phyloP scores from a whole-genome alignment of 2,329 filamentous ascomycete species.

The Talaromyces islandicus region DNA sequence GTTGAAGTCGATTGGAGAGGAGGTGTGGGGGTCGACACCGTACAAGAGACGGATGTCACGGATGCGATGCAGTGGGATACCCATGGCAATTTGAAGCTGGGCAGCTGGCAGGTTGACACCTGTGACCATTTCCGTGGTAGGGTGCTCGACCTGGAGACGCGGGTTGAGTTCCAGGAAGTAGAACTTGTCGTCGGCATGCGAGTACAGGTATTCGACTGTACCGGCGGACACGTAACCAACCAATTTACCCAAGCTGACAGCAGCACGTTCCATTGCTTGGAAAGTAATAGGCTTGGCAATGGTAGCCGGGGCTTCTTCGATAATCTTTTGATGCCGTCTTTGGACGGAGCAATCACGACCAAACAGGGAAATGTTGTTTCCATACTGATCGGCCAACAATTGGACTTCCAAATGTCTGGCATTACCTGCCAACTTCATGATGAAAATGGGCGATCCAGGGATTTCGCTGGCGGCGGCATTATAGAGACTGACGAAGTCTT shows the following conservation, averaged over 20 bases:
- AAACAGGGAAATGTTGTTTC: conserved; percentile 98
- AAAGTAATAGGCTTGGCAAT: conserved; percentile 87
- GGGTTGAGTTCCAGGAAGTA: conserved; percentile 99
- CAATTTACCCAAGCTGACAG: conserved; percentile 84
- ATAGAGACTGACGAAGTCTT: conserved; percentile 80
- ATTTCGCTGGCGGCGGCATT: conserved; percentile 96
- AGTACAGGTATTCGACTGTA: conserved; percentile 98
- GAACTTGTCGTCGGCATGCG: conserved; percentile 95
- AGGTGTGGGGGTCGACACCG: conserved; percentile 82
- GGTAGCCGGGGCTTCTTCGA: conserved; percentile 96
- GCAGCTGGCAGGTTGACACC: conserved; percentile 96
- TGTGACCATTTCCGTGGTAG: conserved; percentile 98
- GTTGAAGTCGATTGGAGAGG: conserved; percentile 89
- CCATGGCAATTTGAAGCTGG: conserved; percentile 98
- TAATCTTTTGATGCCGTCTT: conserved; percentile 98
- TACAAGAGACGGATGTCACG: conserved; percentile 94
- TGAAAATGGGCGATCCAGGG: conserved; percentile 97
- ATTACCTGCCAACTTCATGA: conserved; percentile 98
- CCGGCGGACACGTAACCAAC: conserved; percentile 98
- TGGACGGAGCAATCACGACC: conserved; percentile 98
- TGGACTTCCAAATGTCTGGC: conserved; percentile 96
- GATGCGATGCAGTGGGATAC: conserved; percentile 89
- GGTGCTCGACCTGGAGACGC: conserved; percentile 98
- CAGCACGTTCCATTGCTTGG: conserved; percentile 92
- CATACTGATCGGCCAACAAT: conserved; percentile 95